Evolutionary conservation across 139 green algal species (phyloP).

Genomic region (Raphidocelis subcapitata): DNA sequence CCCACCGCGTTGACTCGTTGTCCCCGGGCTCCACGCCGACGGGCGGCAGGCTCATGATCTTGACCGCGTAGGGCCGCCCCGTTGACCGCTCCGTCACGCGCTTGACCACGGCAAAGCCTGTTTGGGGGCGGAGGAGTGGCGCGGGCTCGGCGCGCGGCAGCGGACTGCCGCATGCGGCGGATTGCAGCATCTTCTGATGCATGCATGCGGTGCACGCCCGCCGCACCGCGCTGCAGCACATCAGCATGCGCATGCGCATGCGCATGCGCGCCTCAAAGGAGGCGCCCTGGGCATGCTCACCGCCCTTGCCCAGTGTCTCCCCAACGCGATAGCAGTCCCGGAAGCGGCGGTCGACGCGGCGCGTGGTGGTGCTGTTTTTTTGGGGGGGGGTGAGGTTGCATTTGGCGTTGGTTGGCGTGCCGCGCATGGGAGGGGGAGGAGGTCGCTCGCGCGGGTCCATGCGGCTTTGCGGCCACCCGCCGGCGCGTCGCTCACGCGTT

Average conservation of each 20-base stretch:
- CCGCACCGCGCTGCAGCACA: background rate
- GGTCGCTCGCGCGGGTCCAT: too few species aligned
- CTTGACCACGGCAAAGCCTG: conserved; percentile 86
- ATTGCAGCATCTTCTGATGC: background rate
- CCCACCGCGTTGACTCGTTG: conserved; percentile 70
- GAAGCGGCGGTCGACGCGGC: conserved; percentile 45
- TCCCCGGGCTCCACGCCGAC: conserved; percentile 47
- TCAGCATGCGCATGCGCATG: background rate
- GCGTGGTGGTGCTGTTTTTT: too few species aligned
- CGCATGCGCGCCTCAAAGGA: background rate
- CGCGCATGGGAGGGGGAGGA: too few species aligned
- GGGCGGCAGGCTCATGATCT: conserved; percentile 85
- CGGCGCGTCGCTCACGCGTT: too few species aligned
- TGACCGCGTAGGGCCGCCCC: conserved; percentile 72
- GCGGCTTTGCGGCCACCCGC: too few species aligned
- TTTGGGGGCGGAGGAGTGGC: background rate
- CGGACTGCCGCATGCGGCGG: background rate
- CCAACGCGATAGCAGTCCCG: conserved; percentile 79
- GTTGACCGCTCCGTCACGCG: conserved; percentile 63
- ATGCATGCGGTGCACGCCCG: background rate
- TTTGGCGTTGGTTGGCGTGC: too few species aligned
- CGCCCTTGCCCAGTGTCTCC: conserved; percentile 77
- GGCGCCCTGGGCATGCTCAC: conserved; percentile 25
- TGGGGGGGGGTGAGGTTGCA: too few species aligned
- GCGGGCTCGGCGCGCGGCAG: background rate